A percentile compares a stretch with the other conserved stretches of the same genome.
These are phyloP conservation scores for Pochonia chlamydosporia DNA, from an alignment of 2,329 filamentous ascomycete species.

Conservation along the genomic window DNA sequence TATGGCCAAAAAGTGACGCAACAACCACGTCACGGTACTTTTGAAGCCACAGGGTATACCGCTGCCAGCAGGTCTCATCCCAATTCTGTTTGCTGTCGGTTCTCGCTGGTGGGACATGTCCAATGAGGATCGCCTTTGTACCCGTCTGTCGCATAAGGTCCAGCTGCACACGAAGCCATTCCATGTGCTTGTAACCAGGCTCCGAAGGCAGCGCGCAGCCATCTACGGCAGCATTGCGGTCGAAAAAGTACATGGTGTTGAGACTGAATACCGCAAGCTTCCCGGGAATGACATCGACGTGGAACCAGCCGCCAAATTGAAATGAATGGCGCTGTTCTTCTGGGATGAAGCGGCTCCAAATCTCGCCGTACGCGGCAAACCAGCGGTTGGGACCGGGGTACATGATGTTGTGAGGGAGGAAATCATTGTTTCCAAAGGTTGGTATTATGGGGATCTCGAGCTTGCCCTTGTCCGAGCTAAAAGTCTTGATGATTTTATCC, in stretches of 20 bases:
- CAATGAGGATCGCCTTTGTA: constrained; percentile 92
- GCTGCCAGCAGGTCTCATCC: constrained; percentile 98
- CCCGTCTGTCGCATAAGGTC: constrained; percentile 73
- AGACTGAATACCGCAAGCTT: constrained; percentile 86
- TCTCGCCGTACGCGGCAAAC: constrained; percentile 67
- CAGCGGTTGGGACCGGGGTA: constrained; percentile 79
- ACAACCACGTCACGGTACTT: constrained; percentile 89
- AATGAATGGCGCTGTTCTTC: constrained; percentile 90
- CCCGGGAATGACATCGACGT: constrained; percentile 81
- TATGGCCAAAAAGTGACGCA: constrained; percentile 79
- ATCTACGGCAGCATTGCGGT: constrained; percentile 87
- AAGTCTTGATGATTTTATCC: constrained; percentile 69
- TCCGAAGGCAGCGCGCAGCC: constrained; percentile 75
- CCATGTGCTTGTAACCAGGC: constrained; percentile 90
- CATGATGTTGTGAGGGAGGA: constrained; percentile 94
- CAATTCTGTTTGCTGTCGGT: constrained; percentile 80
- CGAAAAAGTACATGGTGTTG: constrained; percentile 95
- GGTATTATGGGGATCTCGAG: constrained; percentile 77
- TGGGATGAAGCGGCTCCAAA: constrained; percentile 86
- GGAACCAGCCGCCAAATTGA: constrained; percentile 90
- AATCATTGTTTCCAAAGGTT: constrained; percentile 94
- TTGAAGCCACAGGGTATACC: constrained; percentile 84
- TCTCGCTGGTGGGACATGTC: constrained; percentile 87
- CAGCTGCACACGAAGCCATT: constrained; percentile 89
- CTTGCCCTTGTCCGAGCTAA: constrained; percentile 51